A percentile compares a stretch with the other conserved stretches of the same genome.
Conservation (phyloP, 2,329 filamentous ascomycete species). For the Coniella lustricola region DNA sequence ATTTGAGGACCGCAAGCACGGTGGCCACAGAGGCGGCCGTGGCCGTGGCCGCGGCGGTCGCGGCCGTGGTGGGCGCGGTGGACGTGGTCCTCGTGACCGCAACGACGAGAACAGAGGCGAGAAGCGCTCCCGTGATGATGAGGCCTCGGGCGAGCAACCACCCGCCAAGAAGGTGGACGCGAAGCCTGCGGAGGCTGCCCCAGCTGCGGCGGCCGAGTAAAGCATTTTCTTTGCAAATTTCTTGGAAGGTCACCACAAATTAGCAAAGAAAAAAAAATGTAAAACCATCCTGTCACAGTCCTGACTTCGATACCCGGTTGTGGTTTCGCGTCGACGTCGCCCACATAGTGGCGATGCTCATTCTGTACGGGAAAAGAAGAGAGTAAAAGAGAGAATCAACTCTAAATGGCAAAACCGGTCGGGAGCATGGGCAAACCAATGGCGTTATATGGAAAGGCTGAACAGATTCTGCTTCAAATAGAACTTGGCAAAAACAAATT, state of each 20-base stretch:
- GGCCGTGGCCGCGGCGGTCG: constrained; percentile 31
- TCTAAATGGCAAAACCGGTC: too few relatives aligned
- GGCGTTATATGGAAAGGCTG: too few relatives aligned
- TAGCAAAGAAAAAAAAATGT: not conserved
- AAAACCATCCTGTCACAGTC: not conserved
- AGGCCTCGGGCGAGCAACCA: constrained; percentile 34
- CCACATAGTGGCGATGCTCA: constrained; percentile 1
- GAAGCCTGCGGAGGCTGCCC: constrained; percentile 31
- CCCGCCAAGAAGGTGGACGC: constrained; percentile 57
- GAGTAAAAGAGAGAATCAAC: too few relatives aligned
- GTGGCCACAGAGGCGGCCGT: constrained; percentile 41
- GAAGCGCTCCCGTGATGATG: constrained; percentile 52
- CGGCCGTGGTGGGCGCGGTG: constrained; percentile 29
- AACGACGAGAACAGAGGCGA: constrained; percentile 31
- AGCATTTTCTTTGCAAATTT: not conserved
- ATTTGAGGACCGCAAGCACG: constrained; percentile 54
- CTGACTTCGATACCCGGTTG: constrained; percentile 14
- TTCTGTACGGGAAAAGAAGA: constrained; percentile 1
- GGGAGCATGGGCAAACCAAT: too few relatives aligned
- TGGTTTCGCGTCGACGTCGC: constrained; percentile 9
- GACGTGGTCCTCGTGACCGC: constrained; percentile 35
- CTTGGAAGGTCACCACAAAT: too few relatives aligned
- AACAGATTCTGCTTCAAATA: too few relatives aligned
- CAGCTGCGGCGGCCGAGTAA: constrained; percentile 16
- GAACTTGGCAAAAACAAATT: too few relatives aligned